Base-by-base conservation (phyloP, 208 protist species). In the Leishmania tarentolae region DNA sequence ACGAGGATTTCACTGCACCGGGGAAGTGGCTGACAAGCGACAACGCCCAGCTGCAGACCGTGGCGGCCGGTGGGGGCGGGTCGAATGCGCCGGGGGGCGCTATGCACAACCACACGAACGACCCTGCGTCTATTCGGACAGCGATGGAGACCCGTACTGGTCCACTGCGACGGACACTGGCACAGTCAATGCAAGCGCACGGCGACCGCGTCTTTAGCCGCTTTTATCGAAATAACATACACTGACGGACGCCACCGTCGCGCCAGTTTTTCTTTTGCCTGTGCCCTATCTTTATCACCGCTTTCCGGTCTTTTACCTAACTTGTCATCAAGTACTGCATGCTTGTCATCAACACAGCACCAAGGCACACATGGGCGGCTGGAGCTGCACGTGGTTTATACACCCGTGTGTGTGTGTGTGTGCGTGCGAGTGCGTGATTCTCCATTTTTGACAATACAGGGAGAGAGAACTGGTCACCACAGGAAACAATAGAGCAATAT, bases 151-250 rank as follows among this genome's bases (percentile, higher is more conserved):
- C 94, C 21, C 87, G 88, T 56, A 82, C 89, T 11, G 92, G 88
- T 6, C 90, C 91, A 44, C 86, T 96, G 68, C 91, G 91, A 17
- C 83, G 83, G 37, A 84, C 80, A 7, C 65, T 95, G 57, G 87
- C 89, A 69, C 70, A 90, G n/a, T 92, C 89, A 19, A 94, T 96
- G 61, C 94, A 95, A 75, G 79, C 81, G 6, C 91, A 97, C 76
- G 92, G 92, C 31, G 94, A 97, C 74, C 91, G 92, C 63, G 88
- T 96, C 56, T 96, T 96, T 78, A 73, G 77, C 21, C 89, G 91
- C 37, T 97, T 97, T 73, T 97, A 97, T 56, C 91, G 94, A 31
- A 97, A 96, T 73, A 95, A 97, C 70, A 88, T 86, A 19, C 88
- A 94, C 76, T 97, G 81, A 66, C 74, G 37, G 37, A 76, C 9